phyloP scores from a whole-genome alignment of 164 flowering plant species.

The Magnolia changhungtana region DNA sequence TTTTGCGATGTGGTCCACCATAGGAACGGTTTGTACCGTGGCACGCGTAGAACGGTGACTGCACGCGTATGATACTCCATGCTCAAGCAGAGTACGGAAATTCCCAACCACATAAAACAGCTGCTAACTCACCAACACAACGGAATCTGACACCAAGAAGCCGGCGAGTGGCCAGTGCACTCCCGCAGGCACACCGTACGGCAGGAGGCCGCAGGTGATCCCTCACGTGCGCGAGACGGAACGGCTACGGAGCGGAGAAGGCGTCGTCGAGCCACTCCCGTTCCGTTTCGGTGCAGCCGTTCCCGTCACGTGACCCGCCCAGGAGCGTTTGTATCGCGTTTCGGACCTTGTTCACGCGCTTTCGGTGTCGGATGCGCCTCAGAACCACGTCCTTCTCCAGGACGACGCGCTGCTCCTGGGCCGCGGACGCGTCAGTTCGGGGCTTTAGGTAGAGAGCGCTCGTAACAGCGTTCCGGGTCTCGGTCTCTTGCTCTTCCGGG shows the following conservation, averaged over 20 bases:
- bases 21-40: too few relatives aligned
- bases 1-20: too few relatives aligned
- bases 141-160: too few relatives aligned
- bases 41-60: too few relatives aligned
- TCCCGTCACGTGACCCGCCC: background rate
- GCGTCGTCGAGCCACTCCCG: constrained; percentile 38
- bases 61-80: too few relatives aligned
- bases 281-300: background rate
- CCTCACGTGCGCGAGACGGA: background rate
- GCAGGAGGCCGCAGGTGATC: background rate
- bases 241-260: constrained; percentile 28
- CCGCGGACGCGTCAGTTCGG: background rate
- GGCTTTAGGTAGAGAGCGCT: constrained; percentile 47
- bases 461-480: constrained; percentile 15
- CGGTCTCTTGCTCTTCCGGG: constrained; percentile 16
- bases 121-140: too few relatives aligned
- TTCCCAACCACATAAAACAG: too few relatives aligned
- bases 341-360: constrained; percentile 33
- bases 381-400: constrained; percentile 58
- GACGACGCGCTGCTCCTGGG: background rate
- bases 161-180: too few relatives aligned
- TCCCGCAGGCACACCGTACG: background rate
- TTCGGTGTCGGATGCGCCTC: constrained; percentile 56
- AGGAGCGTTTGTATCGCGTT: constrained; percentile 20
- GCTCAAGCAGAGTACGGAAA: too few relatives aligned